Base-by-base conservation (phyloP, 2,329 filamentous ascomycete genomes). In the Aciculosporium take region DNA sequence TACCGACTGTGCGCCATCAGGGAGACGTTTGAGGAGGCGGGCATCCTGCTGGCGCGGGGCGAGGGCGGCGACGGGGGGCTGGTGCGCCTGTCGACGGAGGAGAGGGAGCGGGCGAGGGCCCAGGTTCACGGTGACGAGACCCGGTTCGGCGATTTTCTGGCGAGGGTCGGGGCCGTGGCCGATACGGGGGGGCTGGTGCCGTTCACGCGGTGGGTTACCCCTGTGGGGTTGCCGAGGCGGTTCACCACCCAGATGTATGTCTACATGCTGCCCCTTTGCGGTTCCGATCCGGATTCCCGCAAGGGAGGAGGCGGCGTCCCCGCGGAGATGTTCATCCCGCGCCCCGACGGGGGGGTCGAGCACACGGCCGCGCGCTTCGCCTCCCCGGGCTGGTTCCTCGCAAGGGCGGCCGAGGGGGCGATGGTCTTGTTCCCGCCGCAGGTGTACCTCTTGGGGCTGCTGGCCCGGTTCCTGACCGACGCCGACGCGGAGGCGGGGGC, bases 161-260 rank as follows among this genome's bases (percentile, higher is more conserved):
- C 57, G 36, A 56, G 56, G 1, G 65, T 75, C 35, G 77, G 73
- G 7, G 80, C 73, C 0, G 61, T 68, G 9, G 63, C 79, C 3
- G 86, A 94, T 57, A 70, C 70, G 40, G 78, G 81, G 79, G 58
- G 40, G 62, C 64, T 95, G 3, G 65, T 84, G 7, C 86, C 88
- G 0, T 95, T 94, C 55, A 94, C 88, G 0, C 76, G 85, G 41
- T 96, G 91, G 91, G 71, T 96, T 42, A 96, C 91, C 2, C 89
- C 89, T 0, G 61, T 67, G 0, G 76, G 74, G 46, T 65, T 81
- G 1, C 73, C 78, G 0, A 85, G 80, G 51, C 74, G 91, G 35
- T 98, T 93, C 63, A 85, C 84, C 0, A 95, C 89, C 1, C 88
- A 95, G 57, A 96, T 96, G 89, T 98, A 96, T 62, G 60, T 96